Base-by-base conservation (phyloP, 768 basidiomycete genomes). In the Galerina sulciceps region DNA sequence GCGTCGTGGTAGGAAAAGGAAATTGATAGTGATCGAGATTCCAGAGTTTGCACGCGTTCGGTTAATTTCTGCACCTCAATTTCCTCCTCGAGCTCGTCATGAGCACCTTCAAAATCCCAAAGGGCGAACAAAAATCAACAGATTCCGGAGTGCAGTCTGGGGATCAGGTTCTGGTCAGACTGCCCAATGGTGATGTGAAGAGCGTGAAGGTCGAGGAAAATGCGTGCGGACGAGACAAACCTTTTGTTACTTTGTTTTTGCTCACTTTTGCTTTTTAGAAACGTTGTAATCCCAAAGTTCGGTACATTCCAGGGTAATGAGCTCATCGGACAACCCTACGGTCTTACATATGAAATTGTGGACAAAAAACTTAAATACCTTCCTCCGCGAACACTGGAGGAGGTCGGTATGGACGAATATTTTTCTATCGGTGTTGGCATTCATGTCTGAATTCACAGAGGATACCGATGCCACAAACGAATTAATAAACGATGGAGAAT, bases 381-480 rank as follows among this genome's bases (percentile, higher is more conserved):
- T 34, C 82, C 87, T 53, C 84, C 89, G 43, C 81, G 78, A 51
- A 84, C 83, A 10, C 73, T 93, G 67, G 84, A 89, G 67, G 94
- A 96, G 75, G 81, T 95, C 65, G 93, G 94, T 93, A 73, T 44
- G 59, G 36, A 48, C 43, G 20, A 41, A 26, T 35, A 41, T 17
- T 20, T 36, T 46, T 15, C 37, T 42, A 49, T 22, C 22, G 40
- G 14, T 42, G 36, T 15, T 14, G 49, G n/a, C 17, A 46, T 38
- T n/a, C 38, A 18, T 17, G 43, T 59, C 60, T n/a, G 61, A 54
- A 17, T 50, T 48, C 31, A 6, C 65, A 96, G 96, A 96, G 86
- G 96, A 98, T 67, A 98, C 96, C 11, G 90, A 91, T 51, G 96
- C 96, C 1, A 99, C 95, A 3, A 99, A 99, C 67, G 95, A 99